A percentile compares a stretch with the other conserved stretches of the same genome.
These are phyloP conservation scores for Wickerhamomyces chaumierensis DNA, from an alignment of 805 yeast species.

Conservation along the genomic window DNA sequence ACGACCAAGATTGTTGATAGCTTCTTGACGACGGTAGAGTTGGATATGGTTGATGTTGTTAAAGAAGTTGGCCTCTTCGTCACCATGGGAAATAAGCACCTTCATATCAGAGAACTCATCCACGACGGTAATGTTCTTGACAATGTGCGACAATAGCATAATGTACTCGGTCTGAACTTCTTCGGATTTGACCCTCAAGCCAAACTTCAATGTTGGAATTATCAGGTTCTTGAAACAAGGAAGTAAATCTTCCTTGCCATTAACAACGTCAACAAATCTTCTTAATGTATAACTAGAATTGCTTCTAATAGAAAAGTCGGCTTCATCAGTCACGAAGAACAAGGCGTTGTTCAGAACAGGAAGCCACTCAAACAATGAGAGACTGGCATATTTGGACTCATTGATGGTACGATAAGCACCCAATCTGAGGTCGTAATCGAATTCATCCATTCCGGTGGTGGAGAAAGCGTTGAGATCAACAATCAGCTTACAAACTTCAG, in stretches of 20 bases:
- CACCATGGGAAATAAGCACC: constrained; percentile 47
- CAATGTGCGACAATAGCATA: constrained; percentile 51
- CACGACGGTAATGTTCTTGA: constrained; percentile 31
- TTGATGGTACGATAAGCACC: constrained; percentile 55
- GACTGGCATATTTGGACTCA: constrained; percentile 33
- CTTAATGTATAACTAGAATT: constrained; percentile 58
- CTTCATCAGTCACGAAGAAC: constrained; percentile 63
- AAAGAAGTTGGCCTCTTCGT: constrained; percentile 79
- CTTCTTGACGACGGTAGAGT: constrained; percentile 74
- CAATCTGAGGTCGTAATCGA: constrained; percentile 70
- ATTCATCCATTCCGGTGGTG: constrained; percentile 48
- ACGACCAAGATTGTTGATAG: constrained; percentile 54
- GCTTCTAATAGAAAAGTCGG: constrained; percentile 70
- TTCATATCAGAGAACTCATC: constrained; percentile 57
- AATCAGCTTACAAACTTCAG: constrained; percentile 39
- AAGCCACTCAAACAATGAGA: constrained; percentile 58
- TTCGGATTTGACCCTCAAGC: constrained; percentile 51
- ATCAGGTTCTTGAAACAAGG: constrained; percentile 39
- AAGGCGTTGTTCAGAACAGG: constrained; percentile 64
- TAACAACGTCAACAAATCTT: constrained; percentile 46
- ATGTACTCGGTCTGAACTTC: constrained; percentile 64
- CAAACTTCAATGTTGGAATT: constrained; percentile 55
- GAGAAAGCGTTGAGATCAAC: constrained; percentile 64
- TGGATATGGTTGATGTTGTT: constrained; percentile 74
- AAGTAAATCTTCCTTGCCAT: constrained; percentile 20